Evolutionary conservation across 2,329 filamentous ascomycete species (phyloP), one percentile per base, ranked within the genome.

Genomic region (Metarhizium guizhouense): DNA sequence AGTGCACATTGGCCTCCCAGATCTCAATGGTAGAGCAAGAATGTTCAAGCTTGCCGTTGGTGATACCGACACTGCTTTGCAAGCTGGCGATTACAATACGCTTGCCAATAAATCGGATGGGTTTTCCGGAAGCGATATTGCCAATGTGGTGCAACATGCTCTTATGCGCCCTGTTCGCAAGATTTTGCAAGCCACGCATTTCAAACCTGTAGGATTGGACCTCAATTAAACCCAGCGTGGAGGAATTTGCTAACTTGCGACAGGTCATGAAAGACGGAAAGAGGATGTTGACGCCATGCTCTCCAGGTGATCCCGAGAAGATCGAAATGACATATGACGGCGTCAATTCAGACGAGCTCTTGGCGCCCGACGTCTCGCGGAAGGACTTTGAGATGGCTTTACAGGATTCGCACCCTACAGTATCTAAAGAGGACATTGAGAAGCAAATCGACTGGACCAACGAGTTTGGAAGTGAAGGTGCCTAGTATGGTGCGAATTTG

Each of bases 31-130:
- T 29, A 83, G 94, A 59, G 92, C 92, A 68, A 91, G 78, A 60
- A 96, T 96, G 92, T 96, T 97, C 73, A 93, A 95, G 76, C 80
- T 99, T 54, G 87, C 90, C 16, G 86, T 99, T n/a, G 94, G 94
- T 59, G 86, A 86, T 57, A 99, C 95, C 11, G 91, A 94, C 14
- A 96, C 92, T 60, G 86, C 90, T 45, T 78, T 99, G 58, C 85
- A 84, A 56, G 74, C 82, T 16, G 81, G 84, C 38, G 94, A 99
- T 70, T 97, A 85, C 72, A 84, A 86, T 63, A 83, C 86, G 56
- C 75, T 99, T 60, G 91, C 88, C 3, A 80, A 88, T 64, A 76
- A 93, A 66, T 91, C 90, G 53, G 93, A 97, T 57, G 94, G 94
- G 1, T 99, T 96, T 72, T 96, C 92, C 0, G 94, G 94, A 40